Percentiles rank a stretch among this genome's conserved stretches.
Evolutionary conservation across 2,329 filamentous ascomycete species (phyloP).

Genomic region (Fusarium pseudocircinatum): DNA sequence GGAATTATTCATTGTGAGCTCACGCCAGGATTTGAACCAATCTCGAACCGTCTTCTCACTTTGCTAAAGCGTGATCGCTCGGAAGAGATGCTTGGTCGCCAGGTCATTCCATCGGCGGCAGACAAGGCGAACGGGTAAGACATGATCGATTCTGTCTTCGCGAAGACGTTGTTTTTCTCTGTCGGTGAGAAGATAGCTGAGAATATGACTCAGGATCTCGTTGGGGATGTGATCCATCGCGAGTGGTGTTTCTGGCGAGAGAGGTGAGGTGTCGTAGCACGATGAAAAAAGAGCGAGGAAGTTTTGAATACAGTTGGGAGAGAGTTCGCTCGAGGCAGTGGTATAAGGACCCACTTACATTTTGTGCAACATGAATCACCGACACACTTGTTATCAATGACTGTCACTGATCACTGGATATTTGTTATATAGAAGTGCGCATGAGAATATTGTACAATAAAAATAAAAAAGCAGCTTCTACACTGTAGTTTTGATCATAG

Average conservation of each 20-base stretch:
- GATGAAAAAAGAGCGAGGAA: neutral
- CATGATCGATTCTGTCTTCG: fast-evolving
- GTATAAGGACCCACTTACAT: neutral
- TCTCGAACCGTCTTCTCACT: fast-evolving
- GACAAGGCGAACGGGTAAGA: slow-evolving; percentile 9
- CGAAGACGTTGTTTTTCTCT: neutral
- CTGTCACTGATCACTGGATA: no score
- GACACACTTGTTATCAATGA: no score
- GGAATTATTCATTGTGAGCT: no score
- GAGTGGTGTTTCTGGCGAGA: neutral
- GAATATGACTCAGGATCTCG: slow-evolving; percentile 3
- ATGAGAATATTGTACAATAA: no score
- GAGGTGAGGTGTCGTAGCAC: neutral
- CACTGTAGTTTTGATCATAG: no score
- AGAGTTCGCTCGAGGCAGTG: neutral
- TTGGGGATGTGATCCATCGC: neutral
- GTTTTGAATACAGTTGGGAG: neutral
- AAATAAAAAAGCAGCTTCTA: no score
- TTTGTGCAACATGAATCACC: neutral
- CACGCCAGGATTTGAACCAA: neutral
- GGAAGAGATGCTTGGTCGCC: neutral
- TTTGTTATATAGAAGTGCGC: no score
- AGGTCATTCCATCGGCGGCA: slow-evolving; percentile 19
- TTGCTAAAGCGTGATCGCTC: neutral
- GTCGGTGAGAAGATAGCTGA: neutral